These are phyloP conservation scores for Zymoseptoria tritici DNA, from an alignment of 2,329 filamentous ascomycete genomes.

Conservation along the genomic window DNA sequence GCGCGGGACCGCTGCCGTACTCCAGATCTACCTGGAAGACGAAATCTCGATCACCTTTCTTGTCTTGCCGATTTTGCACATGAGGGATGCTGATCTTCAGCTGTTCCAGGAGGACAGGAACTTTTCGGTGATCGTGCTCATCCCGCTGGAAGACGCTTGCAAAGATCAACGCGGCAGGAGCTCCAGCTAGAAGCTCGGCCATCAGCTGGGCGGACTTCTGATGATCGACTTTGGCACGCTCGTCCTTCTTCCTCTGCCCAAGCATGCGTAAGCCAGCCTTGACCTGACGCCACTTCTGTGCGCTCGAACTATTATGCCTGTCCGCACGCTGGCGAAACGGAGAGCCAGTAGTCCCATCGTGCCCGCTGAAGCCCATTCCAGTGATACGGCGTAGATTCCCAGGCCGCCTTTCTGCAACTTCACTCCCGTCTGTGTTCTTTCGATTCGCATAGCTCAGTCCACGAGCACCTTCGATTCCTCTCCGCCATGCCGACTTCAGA, in stretches of 20 bases:
- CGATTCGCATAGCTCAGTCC: conserved; percentile 39
- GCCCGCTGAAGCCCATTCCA: conserved; percentile 35
- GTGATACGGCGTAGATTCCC: conserved; percentile 42
- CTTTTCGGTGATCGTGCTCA: conserved; percentile 89
- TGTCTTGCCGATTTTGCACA: conserved; percentile 60
- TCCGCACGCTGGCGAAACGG: conserved; percentile 40
- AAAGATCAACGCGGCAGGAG: conserved; percentile 85
- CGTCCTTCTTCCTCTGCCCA: conserved; percentile 72
- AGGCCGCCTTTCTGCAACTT: conserved; percentile 34
- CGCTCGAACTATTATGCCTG: conserved; percentile 45
- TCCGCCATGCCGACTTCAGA: conserved; percentile 40
- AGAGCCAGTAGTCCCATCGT: conserved; percentile 30
- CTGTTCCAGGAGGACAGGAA: conserved; percentile 91
- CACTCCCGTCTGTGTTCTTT: conserved; percentile 24
- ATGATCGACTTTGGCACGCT: conserved; percentile 79
- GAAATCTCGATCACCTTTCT: conserved; percentile 59
- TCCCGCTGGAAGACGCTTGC: conserved; percentile 98
- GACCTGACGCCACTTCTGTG: conserved; percentile 84
- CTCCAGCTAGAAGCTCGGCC: conserved; percentile 86
- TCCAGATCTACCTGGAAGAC: conserved; percentile 89
- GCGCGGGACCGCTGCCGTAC: conserved; percentile 88
- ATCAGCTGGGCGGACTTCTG: conserved; percentile 94
- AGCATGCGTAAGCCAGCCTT: conserved; percentile 80
- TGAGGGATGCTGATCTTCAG: conserved; percentile 82
- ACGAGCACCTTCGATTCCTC: conserved; percentile 41